Base-by-base conservation (phyloP, 1,284 basidiomycete genomes). In the Trametes polyzona region DNA sequence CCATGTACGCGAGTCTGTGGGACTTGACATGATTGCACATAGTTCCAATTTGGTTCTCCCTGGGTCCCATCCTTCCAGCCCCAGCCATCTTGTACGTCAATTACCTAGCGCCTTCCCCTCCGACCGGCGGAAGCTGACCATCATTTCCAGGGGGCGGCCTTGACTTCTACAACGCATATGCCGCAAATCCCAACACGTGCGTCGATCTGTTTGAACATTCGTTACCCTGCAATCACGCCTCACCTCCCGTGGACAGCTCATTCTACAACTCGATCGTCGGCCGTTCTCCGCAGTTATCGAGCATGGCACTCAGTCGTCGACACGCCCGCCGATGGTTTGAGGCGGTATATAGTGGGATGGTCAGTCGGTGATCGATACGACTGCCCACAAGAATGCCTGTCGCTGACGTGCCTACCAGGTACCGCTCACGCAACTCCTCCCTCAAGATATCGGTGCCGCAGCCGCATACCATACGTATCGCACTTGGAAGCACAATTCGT, bases 401-500 rank as follows among this genome's bases (percentile, higher is more conserved):
- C 19, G 48, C n/a, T 52, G 41, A 24, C 4, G 35, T 23, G 16
- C 11, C 21, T 32, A 9, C 26, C 78, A 83, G 64, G 68, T 80
- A 14, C 73, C 69, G 54, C 68, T 73, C 21, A 41, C 54, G 0
- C 62, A 64, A 43, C 73, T 85, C 69, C 67, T 74, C 7, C 82
- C 84, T 1, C 63, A 69, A 19, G 83, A 87, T 56, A 76, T 88
- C 27, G 86, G 86, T 0, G 80, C 86, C 63, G 86, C 86, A 3
- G 85, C 86, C n/a, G 86, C 84, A 0, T 88, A 87, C 66, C 84
- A 87, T 65, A 83, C 83, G 0, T 85, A 84, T 70, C 77, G 84
- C n/a, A 77, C 76, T 41, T 87, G 84, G 83, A 82, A 81, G 42
- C 59, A 68, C 55, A 77, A 82, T 61, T 80, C 83, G 53, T 76